Percentiles rank a stretch among this genome's conserved stretches.
Evolutionary conservation across 495 filamentous ascomycete genomes (phyloP).

Genomic region (Penicillium longicatenatum): DNA sequence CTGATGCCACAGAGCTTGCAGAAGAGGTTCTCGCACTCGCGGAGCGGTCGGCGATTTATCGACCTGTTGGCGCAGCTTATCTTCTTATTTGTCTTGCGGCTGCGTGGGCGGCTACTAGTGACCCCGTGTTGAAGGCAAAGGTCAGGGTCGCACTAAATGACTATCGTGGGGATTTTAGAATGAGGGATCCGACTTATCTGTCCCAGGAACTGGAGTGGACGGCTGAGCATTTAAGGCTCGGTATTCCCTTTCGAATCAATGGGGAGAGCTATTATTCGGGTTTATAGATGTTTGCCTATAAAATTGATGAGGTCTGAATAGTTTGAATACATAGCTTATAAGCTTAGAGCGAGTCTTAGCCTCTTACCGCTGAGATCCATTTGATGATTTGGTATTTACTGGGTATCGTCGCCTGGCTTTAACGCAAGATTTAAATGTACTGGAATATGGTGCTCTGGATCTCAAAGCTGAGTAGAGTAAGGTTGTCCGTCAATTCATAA

Average conservation of each 20-base stretch:
- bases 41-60: conserved; percentile 23
- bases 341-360: background rate
- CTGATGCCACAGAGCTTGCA: conserved; percentile 29
- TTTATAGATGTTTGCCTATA: background rate
- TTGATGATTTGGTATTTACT: background rate
- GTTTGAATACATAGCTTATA: background rate
- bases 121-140: conserved; percentile 16
- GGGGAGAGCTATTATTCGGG: background rate
- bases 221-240: conserved; percentile 19
- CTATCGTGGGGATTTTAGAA: conserved; percentile 32
- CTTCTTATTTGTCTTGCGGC: conserved; percentile 29
- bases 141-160: conserved; percentile 24
- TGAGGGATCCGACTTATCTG: background rate
- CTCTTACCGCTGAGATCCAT: background rate
- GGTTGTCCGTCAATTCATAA: background rate
- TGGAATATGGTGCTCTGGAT: background rate
- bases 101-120: conserved; percentile 32
- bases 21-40: conserved; percentile 34
- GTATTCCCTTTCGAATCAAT: conserved; percentile 6
- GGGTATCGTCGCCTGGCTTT: background rate
- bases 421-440: background rate
- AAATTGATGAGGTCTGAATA: background rate
- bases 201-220: conserved; percentile 12
- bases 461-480: background rate
- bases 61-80: conserved; percentile 40